Percentiles rank a stretch among this genome's conserved stretches.
Evolutionary conservation across 768 basidiomycete genomes (phyloP).

Genomic region (Cyathus striatus): DNA sequence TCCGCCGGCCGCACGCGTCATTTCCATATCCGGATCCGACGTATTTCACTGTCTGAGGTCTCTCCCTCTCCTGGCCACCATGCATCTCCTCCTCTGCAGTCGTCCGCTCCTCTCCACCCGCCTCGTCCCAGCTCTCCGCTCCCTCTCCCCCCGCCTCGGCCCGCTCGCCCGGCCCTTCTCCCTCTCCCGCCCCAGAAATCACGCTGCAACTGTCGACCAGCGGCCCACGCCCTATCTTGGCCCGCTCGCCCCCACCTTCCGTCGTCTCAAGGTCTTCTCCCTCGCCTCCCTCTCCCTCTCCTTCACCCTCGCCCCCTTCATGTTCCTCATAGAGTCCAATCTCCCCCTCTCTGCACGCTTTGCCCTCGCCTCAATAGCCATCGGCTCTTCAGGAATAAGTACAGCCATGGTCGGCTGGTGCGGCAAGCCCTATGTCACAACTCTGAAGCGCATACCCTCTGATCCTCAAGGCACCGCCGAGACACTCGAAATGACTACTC

Average conservation of each 20-base stretch:
- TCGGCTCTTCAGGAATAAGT: slow-evolving; percentile 68
- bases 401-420: slow-evolving; percentile 71
- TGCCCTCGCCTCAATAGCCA: slow-evolving; percentile 62
- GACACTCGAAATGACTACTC: slow-evolving; percentile 67
- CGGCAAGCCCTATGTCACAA: slow-evolving; percentile 69
- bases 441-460: slow-evolving; percentile 46
- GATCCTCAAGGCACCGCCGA: slow-evolving; percentile 38
- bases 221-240: too few relatives aligned
- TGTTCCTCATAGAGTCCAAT: slow-evolving; percentile 76
- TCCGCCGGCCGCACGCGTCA: too few relatives aligned
- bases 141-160: too few relatives aligned
- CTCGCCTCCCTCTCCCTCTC: slow-evolving; percentile 72
- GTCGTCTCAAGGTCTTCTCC: slow-evolving; percentile 78
- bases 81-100: too few relatives aligned
- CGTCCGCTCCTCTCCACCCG: too few relatives aligned
- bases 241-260: slow-evolving; percentile 68
- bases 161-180: too few relatives aligned
- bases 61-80: too few relatives aligned
- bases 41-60: too few relatives aligned
- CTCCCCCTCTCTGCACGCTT: slow-evolving; percentile 66
- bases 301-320: slow-evolving; percentile 66
- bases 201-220: too few relatives aligned
- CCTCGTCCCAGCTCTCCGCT: too few relatives aligned
- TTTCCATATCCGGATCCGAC: too few relatives aligned
- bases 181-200: too few relatives aligned